These are phyloP conservation scores for Pyrus hybrid DNA, from an alignment of 331 rosid genomes.

Conservation along the genomic window DNA sequence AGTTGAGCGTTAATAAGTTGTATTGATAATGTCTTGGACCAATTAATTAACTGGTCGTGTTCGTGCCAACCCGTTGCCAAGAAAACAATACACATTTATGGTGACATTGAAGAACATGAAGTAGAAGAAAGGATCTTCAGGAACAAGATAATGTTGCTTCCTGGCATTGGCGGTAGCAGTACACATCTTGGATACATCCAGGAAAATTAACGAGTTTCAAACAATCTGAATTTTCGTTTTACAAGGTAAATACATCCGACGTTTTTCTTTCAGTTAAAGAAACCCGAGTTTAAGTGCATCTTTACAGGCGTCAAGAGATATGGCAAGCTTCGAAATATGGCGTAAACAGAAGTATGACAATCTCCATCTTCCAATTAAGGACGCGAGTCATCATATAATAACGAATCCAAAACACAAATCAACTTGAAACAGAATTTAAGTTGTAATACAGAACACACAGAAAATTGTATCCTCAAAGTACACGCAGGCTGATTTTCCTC, in stretches of 20 bases:
- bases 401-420: not conserved
- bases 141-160: too few species aligned
- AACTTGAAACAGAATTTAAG: not conserved
- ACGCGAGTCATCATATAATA: not conserved
- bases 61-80: too few species aligned
- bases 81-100: too few species aligned
- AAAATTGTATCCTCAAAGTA: not conserved
- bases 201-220: too few species aligned
- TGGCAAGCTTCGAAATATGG: not conserved
- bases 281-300: not conserved
- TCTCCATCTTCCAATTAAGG: not conserved
- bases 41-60: too few species aligned
- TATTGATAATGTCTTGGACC: too few species aligned
- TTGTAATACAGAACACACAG: not conserved
- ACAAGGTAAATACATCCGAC: not conserved
- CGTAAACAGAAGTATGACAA: not conserved
- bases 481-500: slow-evolving; percentile 10
- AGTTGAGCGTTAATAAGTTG: too few species aligned
- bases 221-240: too few species aligned
- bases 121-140: too few species aligned
- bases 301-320: not conserved
- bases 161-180: too few species aligned
- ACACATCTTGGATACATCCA: too few species aligned
- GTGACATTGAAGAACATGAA: too few species aligned
- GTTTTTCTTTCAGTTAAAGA: not conserved